Evolutionary conservation across 2,329 filamentous ascomycete genomes (phyloP).

Genomic region (Aspergillus sp.): DNA sequence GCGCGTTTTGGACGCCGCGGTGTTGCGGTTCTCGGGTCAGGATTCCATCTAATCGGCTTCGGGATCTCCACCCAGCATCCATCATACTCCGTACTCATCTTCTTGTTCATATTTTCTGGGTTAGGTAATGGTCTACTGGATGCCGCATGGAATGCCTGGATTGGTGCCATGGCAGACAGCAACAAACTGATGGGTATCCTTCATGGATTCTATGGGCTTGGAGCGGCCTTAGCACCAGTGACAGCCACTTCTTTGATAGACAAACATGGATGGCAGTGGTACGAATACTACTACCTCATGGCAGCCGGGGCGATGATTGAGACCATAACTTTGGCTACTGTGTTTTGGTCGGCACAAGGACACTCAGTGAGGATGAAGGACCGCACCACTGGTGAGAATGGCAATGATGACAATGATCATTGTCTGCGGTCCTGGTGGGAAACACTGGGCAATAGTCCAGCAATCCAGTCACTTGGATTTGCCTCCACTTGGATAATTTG

Average conservation of each 20-base stretch:
- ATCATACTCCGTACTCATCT: constrained; percentile 62
- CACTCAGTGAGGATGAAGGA: neutral
- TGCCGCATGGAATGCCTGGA: constrained; percentile 55
- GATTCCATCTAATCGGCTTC: constrained; percentile 23
- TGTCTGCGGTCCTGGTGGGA: constrained; percentile 11
- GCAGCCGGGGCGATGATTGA: constrained; percentile 48
- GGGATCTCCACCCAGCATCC: constrained; percentile 60
- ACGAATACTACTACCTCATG: constrained; percentile 72
- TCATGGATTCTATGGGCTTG: constrained; percentile 66
- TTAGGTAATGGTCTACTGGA: constrained; percentile 64
- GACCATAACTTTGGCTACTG: constrained; percentile 40
- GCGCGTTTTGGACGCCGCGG: constrained; percentile 60
- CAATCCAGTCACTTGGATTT: constrained; percentile 13
- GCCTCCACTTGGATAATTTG: constrained; percentile 63
- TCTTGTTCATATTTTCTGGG: constrained; percentile 62
- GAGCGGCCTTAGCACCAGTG: constrained; percentile 63
- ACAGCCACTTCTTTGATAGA: constrained; percentile 70
- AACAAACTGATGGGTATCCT: constrained; percentile 70
- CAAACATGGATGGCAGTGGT: constrained; percentile 60
- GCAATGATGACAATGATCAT: neutral
- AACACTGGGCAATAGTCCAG: neutral
- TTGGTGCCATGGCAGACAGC: constrained; percentile 67
- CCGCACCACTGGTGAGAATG: neutral
- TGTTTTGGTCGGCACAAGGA: constrained; percentile 13
- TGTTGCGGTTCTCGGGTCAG: constrained; percentile 60